A percentile compares a stretch with the other conserved stretches of the same genome.
Evolutionary conservation across 768 basidiomycete genomes (phyloP).

Genomic region (Mycena indigotica): DNA sequence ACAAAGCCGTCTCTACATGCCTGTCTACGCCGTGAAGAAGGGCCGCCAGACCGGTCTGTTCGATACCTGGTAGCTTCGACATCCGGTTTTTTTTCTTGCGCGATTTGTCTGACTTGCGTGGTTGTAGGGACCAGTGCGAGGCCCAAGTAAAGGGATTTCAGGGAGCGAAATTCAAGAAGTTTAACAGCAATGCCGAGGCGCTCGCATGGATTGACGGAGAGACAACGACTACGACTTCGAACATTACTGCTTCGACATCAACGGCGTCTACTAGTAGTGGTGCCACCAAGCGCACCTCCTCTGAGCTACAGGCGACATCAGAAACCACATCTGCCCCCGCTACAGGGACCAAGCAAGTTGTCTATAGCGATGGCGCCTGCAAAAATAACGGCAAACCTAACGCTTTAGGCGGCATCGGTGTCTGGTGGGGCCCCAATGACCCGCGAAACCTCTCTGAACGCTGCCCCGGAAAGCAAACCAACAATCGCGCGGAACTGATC

Average conservation of each 20-base stretch:
- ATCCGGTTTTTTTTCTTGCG: background rate
- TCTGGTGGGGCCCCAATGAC: constrained; percentile 82
- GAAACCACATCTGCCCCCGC: background rate
- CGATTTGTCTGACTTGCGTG: background rate
- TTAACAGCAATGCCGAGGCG: constrained; percentile 59
- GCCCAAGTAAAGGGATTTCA: constrained; percentile 66
- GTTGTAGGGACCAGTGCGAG: constrained; percentile 69
- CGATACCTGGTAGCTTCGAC: constrained; percentile 37
- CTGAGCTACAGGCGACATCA: background rate
- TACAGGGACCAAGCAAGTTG: constrained; percentile 38
- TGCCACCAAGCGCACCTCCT: constrained; percentile 29
- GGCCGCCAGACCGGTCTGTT: constrained; percentile 48
- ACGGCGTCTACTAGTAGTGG: background rate
- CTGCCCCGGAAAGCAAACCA: constrained; percentile 82
- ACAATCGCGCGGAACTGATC: constrained; percentile 87
- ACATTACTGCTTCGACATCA: constrained; percentile 2
- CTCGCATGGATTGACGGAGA: constrained; percentile 48
- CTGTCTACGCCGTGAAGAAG: constrained; percentile 52
- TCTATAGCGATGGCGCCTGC: constrained; percentile 89
- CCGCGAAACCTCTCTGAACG: constrained; percentile 77
- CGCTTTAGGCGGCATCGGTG: constrained; percentile 79
- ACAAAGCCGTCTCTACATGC: background rate
- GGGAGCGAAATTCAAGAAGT: constrained; percentile 69
- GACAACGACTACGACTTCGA: background rate
- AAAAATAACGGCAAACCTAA: constrained; percentile 73